phyloP scores from a whole-genome alignment of 2,329 filamentous ascomycete species.

The Calcarisporium arbuscula region DNA sequence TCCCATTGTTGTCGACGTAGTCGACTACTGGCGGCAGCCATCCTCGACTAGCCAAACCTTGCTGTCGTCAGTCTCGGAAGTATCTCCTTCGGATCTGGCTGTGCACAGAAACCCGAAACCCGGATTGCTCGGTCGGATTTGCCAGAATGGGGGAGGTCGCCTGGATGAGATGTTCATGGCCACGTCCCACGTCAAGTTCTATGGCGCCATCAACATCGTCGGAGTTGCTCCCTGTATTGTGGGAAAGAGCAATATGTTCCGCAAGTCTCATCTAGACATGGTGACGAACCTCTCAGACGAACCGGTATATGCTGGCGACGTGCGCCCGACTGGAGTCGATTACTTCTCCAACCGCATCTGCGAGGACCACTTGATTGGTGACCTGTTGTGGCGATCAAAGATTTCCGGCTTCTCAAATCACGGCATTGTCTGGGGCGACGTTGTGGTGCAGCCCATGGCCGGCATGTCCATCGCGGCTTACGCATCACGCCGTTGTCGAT shows the following conservation, averaged over 20 bases:
- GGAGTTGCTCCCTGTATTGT: constrained; percentile 87
- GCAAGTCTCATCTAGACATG: constrained; percentile 78
- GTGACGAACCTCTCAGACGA: constrained; percentile 50
- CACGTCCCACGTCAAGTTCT: constrained; percentile 93
- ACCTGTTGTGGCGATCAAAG: constrained; percentile 74
- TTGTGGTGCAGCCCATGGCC: constrained; percentile 84
- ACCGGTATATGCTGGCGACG: constrained; percentile 32
- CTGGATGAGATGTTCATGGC: constrained; percentile 94
- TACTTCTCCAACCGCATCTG: constrained; percentile 95
- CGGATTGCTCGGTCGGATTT: constrained; percentile 23
- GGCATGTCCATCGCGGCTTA: constrained; percentile 74
- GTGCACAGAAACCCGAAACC: constrained; percentile 11
- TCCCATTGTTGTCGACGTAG: constrained; percentile 77
- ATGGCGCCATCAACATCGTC: constrained; percentile 92
- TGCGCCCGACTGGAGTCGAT: constrained; percentile 65
- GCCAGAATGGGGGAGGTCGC: constrained; percentile 61
- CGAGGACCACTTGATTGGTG: constrained; percentile 93
- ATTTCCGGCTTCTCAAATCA: constrained; percentile 69
- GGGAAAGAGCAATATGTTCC: constrained; percentile 98
- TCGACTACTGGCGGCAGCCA: constrained; percentile 18
- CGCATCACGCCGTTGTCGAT: constrained; percentile 73
- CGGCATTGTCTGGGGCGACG: constrained; percentile 74
- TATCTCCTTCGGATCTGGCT: constrained; percentile 19
- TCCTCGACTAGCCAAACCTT: constrained; percentile 20
- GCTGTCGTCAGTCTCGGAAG: constrained; percentile 26